A percentile compares a stretch with the other conserved stretches of the same genome.
phyloP scores from a whole-genome alignment of 2,329 filamentous ascomycete species.

The Verticillium dahliae region DNA sequence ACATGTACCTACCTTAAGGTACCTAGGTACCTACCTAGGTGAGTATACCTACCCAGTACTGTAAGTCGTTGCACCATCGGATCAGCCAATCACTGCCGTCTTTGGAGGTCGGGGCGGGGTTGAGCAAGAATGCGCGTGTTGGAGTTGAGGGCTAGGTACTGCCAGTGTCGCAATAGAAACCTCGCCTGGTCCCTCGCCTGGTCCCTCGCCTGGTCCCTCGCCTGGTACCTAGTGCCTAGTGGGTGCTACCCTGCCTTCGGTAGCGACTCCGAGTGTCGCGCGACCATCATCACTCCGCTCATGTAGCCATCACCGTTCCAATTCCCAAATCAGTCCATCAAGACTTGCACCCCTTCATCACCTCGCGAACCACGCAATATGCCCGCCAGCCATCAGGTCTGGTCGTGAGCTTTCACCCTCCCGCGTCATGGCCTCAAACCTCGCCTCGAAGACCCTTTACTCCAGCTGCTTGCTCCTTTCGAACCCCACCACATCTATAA shows the following conservation, averaged over 20 bases:
- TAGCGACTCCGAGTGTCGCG: neutral
- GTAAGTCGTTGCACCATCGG: neutral
- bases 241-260: too few species aligned
- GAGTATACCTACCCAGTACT: too few species aligned
- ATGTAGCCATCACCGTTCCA: neutral
- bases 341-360: neutral
- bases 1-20: too few species aligned
- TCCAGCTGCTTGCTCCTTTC: slow-evolving; percentile 9
- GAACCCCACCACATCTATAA: slow-evolving; percentile 12
- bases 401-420: neutral
- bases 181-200: too few species aligned
- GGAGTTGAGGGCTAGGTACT: neutral
- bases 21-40: too few species aligned
- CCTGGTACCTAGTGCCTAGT: too few species aligned
- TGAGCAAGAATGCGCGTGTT: neutral
- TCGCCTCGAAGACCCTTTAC: neutral
- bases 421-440: neutral
- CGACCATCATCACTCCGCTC: neutral
- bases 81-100: neutral
- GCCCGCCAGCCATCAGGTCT: neutral
- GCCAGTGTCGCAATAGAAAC: too few species aligned
- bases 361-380: neutral
- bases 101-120: neutral
- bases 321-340: neutral
- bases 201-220: too few species aligned